These are phyloP conservation scores for Lobosporangium transversale DNA, from an alignment of 192 early-diverging fungal species.

Conservation along the genomic window DNA sequence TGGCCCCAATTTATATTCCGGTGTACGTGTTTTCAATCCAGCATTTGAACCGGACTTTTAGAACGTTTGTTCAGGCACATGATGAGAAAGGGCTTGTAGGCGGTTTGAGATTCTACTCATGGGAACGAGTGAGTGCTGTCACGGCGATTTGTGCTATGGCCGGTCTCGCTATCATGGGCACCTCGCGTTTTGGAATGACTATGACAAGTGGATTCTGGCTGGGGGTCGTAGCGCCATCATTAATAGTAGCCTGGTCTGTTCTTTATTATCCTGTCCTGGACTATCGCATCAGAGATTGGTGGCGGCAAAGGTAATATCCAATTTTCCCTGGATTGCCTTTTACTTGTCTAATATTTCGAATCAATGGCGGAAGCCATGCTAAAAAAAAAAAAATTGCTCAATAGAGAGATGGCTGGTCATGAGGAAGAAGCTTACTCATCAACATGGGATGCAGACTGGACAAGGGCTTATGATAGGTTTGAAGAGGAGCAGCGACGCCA, in stretches of 20 bases:
- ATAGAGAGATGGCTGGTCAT: conserved; percentile 52
- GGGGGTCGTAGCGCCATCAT: conserved; percentile 56
- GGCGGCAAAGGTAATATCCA: conserved; percentile 54
- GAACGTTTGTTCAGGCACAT: conserved; percentile 65
- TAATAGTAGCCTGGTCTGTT: conserved; percentile 54
- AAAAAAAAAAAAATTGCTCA: no score
- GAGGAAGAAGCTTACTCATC: conserved; percentile 45
- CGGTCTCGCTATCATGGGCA: conserved; percentile 16
- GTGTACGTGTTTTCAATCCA: conserved; percentile 57
- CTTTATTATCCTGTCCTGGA: conserved; percentile 64
- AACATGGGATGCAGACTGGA: conserved; percentile 61
- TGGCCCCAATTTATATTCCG: conserved; percentile 64
- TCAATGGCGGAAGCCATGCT: no score
- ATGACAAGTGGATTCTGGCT: conserved; percentile 52
- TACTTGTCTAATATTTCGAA: no score
- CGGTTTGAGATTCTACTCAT: conserved; percentile 59
- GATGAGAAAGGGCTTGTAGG: conserved; percentile 55
- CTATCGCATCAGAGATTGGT: conserved; percentile 48
- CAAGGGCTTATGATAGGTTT: conserved; percentile 56
- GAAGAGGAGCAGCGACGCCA: conserved; percentile 48
- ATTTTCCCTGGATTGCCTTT: no score
- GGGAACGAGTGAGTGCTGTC: conserved; percentile 56
- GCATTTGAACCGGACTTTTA: conserved; percentile 55
- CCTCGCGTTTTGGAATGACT: conserved; percentile 25
- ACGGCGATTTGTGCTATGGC: conserved; percentile 49